phyloP scores from a whole-genome alignment of 2,329 filamentous ascomycete genomes.

The Epichloe hybrida region DNA sequence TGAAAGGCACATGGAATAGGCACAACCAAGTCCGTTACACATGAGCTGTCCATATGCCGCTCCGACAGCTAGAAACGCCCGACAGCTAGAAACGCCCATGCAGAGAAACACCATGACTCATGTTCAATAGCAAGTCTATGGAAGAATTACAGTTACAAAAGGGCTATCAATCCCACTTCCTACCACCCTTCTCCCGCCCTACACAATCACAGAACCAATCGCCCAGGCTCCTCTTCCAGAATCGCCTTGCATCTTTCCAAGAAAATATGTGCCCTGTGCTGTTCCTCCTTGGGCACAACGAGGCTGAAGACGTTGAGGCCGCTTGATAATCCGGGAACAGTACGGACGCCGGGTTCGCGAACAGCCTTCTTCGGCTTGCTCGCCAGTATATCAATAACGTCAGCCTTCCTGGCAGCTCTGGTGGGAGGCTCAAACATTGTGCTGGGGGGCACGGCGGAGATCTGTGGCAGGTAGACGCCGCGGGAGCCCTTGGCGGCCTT shows the following conservation, averaged over 20 bases:
- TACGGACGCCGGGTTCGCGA: conserved; percentile 13
- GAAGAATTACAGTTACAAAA: background rate
- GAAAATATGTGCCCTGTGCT: conserved; percentile 69
- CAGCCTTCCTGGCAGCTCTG: conserved; percentile 28
- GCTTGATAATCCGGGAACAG: conserved; percentile 33
- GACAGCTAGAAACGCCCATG: background rate
- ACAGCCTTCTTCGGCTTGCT: conserved; percentile 12
- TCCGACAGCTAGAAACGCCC: too few species aligned
- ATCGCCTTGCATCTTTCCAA: conserved; percentile 75
- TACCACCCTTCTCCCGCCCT: background rate
- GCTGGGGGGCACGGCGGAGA: conserved; percentile 42
- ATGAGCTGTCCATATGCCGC: too few species aligned
- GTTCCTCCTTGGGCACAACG: conserved; percentile 64
- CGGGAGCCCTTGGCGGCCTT: conserved; percentile 36
- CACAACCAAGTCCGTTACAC: too few species aligned
- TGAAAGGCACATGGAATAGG: too few species aligned
- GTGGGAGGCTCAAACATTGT: conserved; percentile 21
- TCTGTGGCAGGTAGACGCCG: conserved; percentile 58
- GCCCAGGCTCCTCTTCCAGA: conserved; percentile 66
- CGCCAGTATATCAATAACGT: conserved; percentile 72
- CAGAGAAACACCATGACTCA: background rate
- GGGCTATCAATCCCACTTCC: background rate
- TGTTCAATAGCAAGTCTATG: background rate
- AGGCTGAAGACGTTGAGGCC: conserved; percentile 71
- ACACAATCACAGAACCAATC: conserved; percentile 47